Percentiles rank a stretch among this genome's conserved stretches.
Conservation (phyloP, 306 rosid species). For the Inga laurina region DNA sequence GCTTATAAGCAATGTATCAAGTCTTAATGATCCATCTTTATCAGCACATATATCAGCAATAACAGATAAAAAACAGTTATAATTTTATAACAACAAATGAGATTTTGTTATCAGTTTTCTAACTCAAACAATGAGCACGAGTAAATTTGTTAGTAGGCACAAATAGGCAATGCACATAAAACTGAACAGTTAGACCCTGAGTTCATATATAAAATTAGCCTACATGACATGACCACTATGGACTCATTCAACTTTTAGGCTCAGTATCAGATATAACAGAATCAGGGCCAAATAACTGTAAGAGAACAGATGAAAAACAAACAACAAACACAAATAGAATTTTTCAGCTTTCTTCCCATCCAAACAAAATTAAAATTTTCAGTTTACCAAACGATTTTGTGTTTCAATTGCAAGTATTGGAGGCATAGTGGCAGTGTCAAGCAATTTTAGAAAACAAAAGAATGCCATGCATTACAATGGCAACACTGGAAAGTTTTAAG, state of each 20-base stretch:
- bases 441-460: neutral
- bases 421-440: neutral
- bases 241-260: neutral
- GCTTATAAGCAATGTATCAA: neutral
- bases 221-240: constrained; percentile 1
- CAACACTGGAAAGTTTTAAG: neutral
- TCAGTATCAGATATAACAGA: neutral
- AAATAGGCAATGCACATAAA: neutral
- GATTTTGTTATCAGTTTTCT: neutral
- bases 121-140: neutral
- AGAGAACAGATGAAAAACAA: neutral
- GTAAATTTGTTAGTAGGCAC: neutral
- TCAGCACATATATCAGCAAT: neutral
- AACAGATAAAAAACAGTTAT: neutral
- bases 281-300: neutral
- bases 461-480: neutral
- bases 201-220: neutral
- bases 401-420: neutral
- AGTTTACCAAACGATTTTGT: neutral
- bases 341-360: neutral
- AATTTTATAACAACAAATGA: neutral
- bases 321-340: neutral
- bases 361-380: neutral
- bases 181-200: neutral
- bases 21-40: neutral